Evolutionary conservation across 345 rosid species (phyloP).

Genomic region (Brassica carinata): DNA sequence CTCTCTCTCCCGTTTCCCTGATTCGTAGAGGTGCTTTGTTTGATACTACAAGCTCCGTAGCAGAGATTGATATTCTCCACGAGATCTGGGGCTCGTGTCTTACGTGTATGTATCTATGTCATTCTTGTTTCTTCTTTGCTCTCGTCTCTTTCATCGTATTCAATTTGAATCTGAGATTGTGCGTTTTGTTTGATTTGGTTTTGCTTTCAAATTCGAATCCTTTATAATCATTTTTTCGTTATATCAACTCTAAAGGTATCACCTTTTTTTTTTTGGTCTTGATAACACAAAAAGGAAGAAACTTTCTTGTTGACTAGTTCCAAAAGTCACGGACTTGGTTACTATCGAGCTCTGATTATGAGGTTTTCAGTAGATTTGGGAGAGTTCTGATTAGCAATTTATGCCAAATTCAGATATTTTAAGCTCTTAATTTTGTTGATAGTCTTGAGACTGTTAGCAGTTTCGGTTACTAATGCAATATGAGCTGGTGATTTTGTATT

Average conservation of each 20-base stretch:
- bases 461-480: not conserved
- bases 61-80: not conserved
- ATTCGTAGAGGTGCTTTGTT: not conserved
- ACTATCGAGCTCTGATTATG: not conserved
- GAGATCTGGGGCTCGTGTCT: constrained; percentile 40
- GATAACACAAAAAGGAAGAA: not conserved
- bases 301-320: constrained; percentile 33
- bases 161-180: constrained; percentile 5
- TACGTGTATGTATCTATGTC: too few species aligned
- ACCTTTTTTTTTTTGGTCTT: too few species aligned
- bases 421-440: too few species aligned
- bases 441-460: not conserved
- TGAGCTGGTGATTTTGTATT: constrained; percentile 25
- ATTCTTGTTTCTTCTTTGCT: too few species aligned
- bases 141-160: not conserved
- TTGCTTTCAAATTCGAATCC: not conserved
- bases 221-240: not conserved
- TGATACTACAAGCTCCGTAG: not conserved
- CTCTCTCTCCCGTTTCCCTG: not conserved
- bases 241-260: not conserved
- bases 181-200: too few species aligned
- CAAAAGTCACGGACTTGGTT: too few species aligned
- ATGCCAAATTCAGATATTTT: not conserved
- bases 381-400: not conserved
- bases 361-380: constrained; percentile 5